Evolutionary conservation across 176 grass and related monocot species (phyloP).

Genomic region (Triticum turgidum): DNA sequence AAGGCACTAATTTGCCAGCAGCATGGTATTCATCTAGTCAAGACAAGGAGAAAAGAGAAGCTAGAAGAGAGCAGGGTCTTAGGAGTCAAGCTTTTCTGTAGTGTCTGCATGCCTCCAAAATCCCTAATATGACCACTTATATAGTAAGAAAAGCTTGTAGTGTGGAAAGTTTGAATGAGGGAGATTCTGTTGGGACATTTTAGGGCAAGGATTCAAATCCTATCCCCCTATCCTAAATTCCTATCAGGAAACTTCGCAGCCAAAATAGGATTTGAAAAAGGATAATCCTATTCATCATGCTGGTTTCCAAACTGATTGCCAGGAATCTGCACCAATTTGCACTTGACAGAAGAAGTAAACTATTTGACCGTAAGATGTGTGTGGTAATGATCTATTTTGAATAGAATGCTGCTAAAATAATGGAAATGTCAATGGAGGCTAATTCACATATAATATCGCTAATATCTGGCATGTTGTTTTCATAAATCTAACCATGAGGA

Average conservation of each 20-base stretch:
- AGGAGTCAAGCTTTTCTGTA: neutral
- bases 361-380: neutral
- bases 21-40: neutral
- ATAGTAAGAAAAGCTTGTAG: neutral
- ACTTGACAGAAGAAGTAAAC: neutral
- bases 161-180: neutral
- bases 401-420: conserved; percentile 8
- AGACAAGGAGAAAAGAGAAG: neutral
- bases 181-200: neutral
- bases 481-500: neutral
- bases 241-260: neutral
- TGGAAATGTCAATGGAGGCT: neutral
- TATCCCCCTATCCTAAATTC: neutral
- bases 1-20: too few relatives aligned
- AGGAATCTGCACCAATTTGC: neutral
- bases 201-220: neutral
- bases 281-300: neutral
- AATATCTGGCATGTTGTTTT: neutral
- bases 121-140: neutral
- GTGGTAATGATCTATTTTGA: neutral
- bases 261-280: neutral
- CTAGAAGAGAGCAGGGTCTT: neutral
- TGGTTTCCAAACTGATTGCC: neutral
- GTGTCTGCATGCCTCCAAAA: conserved; percentile 22
- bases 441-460: neutral